Conservation (phyloP, 306 rosid genomes). For the Sesbania bispinosa region DNA sequence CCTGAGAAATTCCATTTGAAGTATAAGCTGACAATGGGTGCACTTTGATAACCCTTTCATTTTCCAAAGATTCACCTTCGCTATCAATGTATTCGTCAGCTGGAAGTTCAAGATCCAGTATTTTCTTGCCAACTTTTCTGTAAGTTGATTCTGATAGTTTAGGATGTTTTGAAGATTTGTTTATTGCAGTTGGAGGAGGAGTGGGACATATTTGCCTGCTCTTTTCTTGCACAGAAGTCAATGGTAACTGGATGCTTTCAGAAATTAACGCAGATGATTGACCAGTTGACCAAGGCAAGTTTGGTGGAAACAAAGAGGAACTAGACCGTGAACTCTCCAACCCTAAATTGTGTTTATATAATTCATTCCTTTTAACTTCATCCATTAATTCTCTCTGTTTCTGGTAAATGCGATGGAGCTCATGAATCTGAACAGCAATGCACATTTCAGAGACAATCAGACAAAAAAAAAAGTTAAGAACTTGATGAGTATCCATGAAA, state of each 20-base stretch:
- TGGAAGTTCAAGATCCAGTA: slow-evolving; percentile 72
- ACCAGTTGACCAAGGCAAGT: slow-evolving; percentile 33
- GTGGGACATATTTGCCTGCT: slow-evolving; percentile 13
- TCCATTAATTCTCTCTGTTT: slow-evolving; percentile 66
- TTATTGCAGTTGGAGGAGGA: slow-evolving; percentile 25
- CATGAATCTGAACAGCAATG: slow-evolving; percentile 52
- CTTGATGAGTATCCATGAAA: not conserved
- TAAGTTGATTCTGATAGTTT: slow-evolving; percentile 30
- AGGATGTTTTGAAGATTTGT: slow-evolving; percentile 24
- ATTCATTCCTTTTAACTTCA: slow-evolving; percentile 46
- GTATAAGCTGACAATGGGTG: slow-evolving; percentile 22
- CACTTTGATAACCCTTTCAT: slow-evolving; percentile 30
- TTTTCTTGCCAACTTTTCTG: slow-evolving; percentile 51
- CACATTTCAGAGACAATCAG: slow-evolving; percentile 1
- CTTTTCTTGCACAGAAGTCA: slow-evolving; percentile 36
- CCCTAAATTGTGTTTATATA: slow-evolving; percentile 15
- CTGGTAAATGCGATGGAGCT: slow-evolving; percentile 68
- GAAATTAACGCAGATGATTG: slow-evolving; percentile 31
- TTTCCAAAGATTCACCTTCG: slow-evolving; percentile 34
- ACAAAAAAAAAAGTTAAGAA: not conserved
- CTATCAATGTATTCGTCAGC: slow-evolving; percentile 53
- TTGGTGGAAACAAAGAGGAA: slow-evolving; percentile 17
- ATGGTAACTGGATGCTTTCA: slow-evolving; percentile 30
- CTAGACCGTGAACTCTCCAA: slow-evolving; percentile 37
- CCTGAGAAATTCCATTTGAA: slow-evolving; percentile 39